These are phyloP conservation scores for Penicillium sp. DNA, from an alignment of 2,329 filamentous ascomycete species.

Conservation along the genomic window DNA sequence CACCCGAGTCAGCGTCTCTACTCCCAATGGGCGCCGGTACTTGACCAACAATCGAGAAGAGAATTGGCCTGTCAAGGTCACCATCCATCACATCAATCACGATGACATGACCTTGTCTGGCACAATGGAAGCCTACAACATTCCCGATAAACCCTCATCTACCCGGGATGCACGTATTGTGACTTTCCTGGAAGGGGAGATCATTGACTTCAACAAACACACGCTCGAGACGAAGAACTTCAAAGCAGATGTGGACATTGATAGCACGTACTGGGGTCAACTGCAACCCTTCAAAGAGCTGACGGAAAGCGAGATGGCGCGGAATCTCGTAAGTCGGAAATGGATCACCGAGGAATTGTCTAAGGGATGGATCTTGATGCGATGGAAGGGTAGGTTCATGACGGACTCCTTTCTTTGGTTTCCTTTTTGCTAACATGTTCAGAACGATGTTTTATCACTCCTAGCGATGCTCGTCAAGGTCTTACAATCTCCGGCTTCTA, in stretches of 20 bases:
- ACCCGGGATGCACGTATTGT: constrained; percentile 52
- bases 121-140: constrained; percentile 68
- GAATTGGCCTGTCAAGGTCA: constrained; percentile 65
- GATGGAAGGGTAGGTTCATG: constrained; percentile 47
- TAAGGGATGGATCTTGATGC: constrained; percentile 49
- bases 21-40: constrained; percentile 37
- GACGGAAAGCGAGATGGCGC: constrained; percentile 44
- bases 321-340: constrained; percentile 44
- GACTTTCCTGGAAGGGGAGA: constrained; percentile 66
- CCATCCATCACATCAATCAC: constrained; percentile 60
- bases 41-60: constrained; percentile 47
- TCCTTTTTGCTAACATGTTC: constrained; percentile 13
- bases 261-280: constrained; percentile 49
- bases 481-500: constrained; percentile 52
- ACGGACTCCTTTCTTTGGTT: not conserved
- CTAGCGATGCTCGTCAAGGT: constrained; percentile 45
- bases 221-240: constrained; percentile 48
- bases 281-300: constrained; percentile 47
- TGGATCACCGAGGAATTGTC: constrained; percentile 43
- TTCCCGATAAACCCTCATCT: constrained; percentile 51
- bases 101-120: constrained; percentile 60
- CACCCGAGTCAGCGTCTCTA: constrained; percentile 37
- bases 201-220: constrained; percentile 59
- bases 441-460: constrained; percentile 50
- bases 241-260: constrained; percentile 45